Conservation (phyloP, 208 protist genomes). For the Blastocrithidia nonstop region DNA sequence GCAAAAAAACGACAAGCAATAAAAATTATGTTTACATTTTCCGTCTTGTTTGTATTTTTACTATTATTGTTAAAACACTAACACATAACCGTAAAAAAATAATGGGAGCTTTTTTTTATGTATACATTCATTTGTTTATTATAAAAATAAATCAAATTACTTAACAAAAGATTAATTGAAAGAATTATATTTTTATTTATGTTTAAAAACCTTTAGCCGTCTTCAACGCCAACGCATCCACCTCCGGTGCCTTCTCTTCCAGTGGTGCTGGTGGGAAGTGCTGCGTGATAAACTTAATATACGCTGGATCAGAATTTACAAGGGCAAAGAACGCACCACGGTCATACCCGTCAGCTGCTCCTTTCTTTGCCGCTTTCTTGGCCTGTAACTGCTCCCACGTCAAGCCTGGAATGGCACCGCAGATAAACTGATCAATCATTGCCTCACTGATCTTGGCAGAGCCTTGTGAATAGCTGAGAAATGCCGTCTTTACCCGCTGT, state of each 20-base stretch:
- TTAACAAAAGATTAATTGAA: no score
- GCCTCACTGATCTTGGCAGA: slow-evolving; percentile 52
- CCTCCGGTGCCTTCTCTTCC: slow-evolving; percentile 43
- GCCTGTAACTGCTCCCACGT: slow-evolving; percentile 74
- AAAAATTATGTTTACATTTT: no score
- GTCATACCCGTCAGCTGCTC: slow-evolving; percentile 46
- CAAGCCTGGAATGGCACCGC: slow-evolving; percentile 65
- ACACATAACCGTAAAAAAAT: no score
- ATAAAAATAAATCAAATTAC: no score
- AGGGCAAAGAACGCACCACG: slow-evolving; percentile 64
- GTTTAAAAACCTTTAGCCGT: slow-evolving; percentile 66
- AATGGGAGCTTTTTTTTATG: no score
- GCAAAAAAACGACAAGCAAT: no score
- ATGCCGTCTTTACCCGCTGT: slow-evolving; percentile 80
- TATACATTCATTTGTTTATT: no score
- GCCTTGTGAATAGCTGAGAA: slow-evolving; percentile 74
- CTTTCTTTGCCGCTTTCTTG: slow-evolving; percentile 37
- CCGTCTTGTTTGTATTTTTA: no score
- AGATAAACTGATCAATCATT: slow-evolving; percentile 85
- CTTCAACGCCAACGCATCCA: slow-evolving; percentile 68
- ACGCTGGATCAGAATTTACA: slow-evolving; percentile 48
- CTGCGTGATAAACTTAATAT: slow-evolving; percentile 52
- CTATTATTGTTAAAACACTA: no score
- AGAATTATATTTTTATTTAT: no score
- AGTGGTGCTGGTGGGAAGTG: slow-evolving; percentile 62